Conservation (phyloP, 495 filamentous ascomycete genomes). For the Alectoria sarmentosa region DNA sequence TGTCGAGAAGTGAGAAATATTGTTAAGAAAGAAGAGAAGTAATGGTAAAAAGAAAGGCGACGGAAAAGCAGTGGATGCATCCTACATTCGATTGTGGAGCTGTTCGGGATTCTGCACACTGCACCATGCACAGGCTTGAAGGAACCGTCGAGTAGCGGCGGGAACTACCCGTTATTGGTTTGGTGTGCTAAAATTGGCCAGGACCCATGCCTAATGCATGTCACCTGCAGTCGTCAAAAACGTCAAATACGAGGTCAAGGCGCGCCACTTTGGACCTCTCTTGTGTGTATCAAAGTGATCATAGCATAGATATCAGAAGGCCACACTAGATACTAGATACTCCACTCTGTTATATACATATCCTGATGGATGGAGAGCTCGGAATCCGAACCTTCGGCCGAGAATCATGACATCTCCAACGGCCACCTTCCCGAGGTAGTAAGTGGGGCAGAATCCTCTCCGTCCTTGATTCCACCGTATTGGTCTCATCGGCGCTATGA, state of each 20-base stretch:
- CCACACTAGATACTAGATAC: too few species aligned
- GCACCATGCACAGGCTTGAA: too few species aligned
- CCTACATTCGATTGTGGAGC: too few species aligned
- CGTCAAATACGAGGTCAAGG: slow-evolving; percentile 2
- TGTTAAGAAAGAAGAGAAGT: background rate
- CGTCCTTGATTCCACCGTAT: slow-evolving; percentile 36
- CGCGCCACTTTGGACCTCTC: background rate
- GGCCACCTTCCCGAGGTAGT: background rate
- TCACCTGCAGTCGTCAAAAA: background rate
- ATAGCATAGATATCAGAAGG: background rate
- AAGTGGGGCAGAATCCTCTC: background rate
- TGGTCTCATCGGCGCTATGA: slow-evolving; percentile 45
- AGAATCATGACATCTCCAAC: background rate
- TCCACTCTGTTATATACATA: background rate
- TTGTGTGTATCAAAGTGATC: background rate
- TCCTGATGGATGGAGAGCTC: slow-evolving; percentile 5
- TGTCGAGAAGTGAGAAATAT: background rate
- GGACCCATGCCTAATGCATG: background rate
- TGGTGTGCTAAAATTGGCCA: background rate
- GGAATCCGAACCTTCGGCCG: background rate
- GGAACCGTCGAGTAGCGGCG: background rate
- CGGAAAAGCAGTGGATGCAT: slow-evolving; percentile 10
- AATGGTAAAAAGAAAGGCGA: background rate
- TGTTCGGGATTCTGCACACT: too few species aligned
- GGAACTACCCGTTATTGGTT: background rate